phyloP scores from a whole-genome alignment of 2,329 filamentous ascomycete species.

The Penicillium capsulatum region DNA sequence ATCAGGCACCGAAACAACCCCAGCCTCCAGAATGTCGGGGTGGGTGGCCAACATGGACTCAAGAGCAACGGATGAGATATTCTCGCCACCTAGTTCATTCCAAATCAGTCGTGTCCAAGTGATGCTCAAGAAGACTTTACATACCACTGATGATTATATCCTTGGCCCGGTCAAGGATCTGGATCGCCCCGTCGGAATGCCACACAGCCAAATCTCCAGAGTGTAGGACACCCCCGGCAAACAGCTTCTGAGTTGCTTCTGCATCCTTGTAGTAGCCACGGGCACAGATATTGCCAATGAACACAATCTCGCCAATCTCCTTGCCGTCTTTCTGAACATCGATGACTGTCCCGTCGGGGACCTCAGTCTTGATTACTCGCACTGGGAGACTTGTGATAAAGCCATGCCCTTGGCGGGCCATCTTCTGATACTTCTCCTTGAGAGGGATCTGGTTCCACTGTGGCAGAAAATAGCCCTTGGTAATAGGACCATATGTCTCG shows the following conservation, averaged over 20 bases:
- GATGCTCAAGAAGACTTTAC: conserved; percentile 20
- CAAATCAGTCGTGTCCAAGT: conserved; percentile 2
- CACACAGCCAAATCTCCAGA: conserved; percentile 90
- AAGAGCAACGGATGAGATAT: conserved; percentile 89
- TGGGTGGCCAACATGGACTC: conserved; percentile 87
- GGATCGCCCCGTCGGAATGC: conserved; percentile 83
- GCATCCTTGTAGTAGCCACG: conserved; percentile 89
- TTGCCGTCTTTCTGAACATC: conserved; percentile 67
- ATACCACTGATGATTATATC: conserved; percentile 95
- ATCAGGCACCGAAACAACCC: conserved; percentile 82
- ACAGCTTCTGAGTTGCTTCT: conserved; percentile 80
- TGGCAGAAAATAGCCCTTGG: conserved; percentile 84
- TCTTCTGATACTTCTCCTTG: conserved; percentile 77
- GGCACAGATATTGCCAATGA: conserved; percentile 84
- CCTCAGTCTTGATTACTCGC: conserved; percentile 75
- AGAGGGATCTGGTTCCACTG: conserved; percentile 71
- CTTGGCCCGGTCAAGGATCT: conserved; percentile 91
- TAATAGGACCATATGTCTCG: conserved; percentile 93
- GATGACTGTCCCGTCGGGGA: conserved; percentile 61
- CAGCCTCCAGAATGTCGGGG: conserved; percentile 83
- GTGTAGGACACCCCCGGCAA: conserved; percentile 79
- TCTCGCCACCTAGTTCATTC: conserved; percentile 69
- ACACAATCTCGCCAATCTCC: conserved; percentile 80
- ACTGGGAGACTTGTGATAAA: conserved; percentile 78
- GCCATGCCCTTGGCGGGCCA: conserved; percentile 92